Evolutionary conservation across 2,329 filamentous ascomycete species (phyloP).

Genomic region (Cercospora janseana): DNA sequence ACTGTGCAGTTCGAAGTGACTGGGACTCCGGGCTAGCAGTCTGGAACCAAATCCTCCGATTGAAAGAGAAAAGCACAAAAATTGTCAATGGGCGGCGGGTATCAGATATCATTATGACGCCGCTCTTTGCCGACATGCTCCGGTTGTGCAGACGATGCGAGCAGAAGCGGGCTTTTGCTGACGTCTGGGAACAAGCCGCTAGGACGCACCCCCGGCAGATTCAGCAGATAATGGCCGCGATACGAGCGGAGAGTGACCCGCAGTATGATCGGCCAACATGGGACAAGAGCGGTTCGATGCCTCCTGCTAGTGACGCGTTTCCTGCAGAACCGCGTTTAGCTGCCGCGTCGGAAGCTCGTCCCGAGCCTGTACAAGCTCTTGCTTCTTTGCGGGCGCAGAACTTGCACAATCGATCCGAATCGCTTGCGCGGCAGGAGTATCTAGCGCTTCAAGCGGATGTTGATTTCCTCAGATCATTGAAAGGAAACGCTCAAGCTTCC

Average conservation of each 20-base stretch:
- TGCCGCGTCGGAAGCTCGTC: not conserved
- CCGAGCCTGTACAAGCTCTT: not conserved
- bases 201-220: conserved; percentile 5
- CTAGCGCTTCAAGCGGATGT: conserved; percentile 10
- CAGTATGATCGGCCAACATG: not conserved
- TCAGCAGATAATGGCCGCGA: not conserved
- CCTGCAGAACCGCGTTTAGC: too few relatives aligned
- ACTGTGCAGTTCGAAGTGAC: conserved; percentile 43
- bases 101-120: conserved; percentile 17
- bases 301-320: too few relatives aligned
- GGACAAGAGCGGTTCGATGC: not conserved
- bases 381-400: not conserved
- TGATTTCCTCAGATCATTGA: not conserved
- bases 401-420: not conserved
- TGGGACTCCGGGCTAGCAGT: conserved; percentile 40
- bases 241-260: not conserved
- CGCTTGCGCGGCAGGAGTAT: conserved; percentile 1
- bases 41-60: conserved; percentile 44
- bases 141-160: conserved; percentile 27
- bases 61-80: conserved; percentile 21
- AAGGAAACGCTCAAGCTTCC: not conserved
- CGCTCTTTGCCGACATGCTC: conserved; percentile 29
- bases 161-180: conserved; percentile 18
- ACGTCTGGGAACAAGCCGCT: conserved; percentile 15
- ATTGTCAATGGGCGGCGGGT: conserved; percentile 17